phyloP scores from a whole-genome alignment of 2,329 filamentous ascomycete genomes.

The Aspergillus alliaceus region DNA sequence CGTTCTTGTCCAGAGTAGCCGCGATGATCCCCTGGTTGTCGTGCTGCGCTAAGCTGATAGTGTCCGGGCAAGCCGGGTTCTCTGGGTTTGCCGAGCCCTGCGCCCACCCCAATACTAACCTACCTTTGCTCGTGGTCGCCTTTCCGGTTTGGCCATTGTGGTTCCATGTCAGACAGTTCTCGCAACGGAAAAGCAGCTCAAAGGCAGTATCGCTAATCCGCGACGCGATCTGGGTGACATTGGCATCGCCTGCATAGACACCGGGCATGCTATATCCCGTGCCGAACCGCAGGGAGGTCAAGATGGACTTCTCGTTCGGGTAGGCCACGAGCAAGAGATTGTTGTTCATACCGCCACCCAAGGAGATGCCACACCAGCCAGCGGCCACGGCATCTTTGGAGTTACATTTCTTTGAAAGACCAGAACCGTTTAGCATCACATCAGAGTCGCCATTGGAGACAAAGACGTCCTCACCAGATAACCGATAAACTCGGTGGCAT shows the following conservation, averaged over 20 bases:
- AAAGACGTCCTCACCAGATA: slow-evolving; percentile 48
- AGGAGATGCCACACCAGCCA: slow-evolving; percentile 60
- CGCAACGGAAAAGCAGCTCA: slow-evolving; percentile 65
- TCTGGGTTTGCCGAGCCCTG: slow-evolving; percentile 45
- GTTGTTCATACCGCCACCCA: slow-evolving; percentile 59
- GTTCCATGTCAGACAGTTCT: slow-evolving; percentile 57
- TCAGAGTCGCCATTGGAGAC: background rate
- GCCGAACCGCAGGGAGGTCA: slow-evolving; percentile 60
- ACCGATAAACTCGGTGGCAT: slow-evolving; percentile 60
- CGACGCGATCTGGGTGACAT: slow-evolving; percentile 60
- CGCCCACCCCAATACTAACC: slow-evolving; percentile 57
- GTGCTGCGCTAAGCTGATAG: slow-evolving; percentile 56
- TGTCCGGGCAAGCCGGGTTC: slow-evolving; percentile 46
- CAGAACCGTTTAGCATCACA: background rate
- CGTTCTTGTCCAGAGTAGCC: slow-evolving; percentile 45
- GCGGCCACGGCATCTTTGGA: slow-evolving; percentile 47
- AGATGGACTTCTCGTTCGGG: slow-evolving; percentile 53
- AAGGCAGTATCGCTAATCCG: slow-evolving; percentile 60
- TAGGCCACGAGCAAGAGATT: slow-evolving; percentile 60
- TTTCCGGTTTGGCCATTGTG: slow-evolving; percentile 48
- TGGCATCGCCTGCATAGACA: slow-evolving; percentile 62
- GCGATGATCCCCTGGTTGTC: slow-evolving; percentile 55
- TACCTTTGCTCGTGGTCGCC: slow-evolving; percentile 47
- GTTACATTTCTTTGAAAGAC: slow-evolving; percentile 44
- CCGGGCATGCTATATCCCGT: slow-evolving; percentile 60